Evolutionary conservation across 305 asterid species (phyloP).

Genomic region (Striga hermonthica): DNA sequence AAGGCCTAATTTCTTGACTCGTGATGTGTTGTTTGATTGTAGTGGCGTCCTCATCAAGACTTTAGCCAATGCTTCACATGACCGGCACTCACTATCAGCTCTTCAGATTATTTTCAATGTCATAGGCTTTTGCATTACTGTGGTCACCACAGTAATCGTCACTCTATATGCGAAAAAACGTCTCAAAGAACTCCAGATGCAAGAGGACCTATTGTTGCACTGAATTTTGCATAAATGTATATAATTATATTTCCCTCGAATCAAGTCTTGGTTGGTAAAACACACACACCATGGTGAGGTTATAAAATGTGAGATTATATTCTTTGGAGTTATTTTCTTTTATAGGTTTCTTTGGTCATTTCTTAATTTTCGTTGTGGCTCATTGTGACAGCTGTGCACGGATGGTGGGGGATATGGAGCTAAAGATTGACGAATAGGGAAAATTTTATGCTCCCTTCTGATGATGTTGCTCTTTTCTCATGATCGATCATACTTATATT

Average conservation of each 20-base stretch:
- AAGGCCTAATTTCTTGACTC: conserved; percentile 6
- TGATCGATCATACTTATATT: conserved; percentile 7
- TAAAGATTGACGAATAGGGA: conserved; percentile 5
- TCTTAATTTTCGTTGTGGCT: conserved; percentile 2
- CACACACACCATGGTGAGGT: not conserved
- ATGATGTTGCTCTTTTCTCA: conserved; percentile 15
- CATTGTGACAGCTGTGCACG: conserved; percentile 12
- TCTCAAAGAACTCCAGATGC: conserved; percentile 56
- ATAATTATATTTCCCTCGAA: not conserved
- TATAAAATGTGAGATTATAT: conserved; percentile 4
- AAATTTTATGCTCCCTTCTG: not conserved
- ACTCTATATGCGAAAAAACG: conserved; percentile 69
- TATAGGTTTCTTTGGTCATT: conserved; percentile 20
- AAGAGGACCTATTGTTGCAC: conserved; percentile 51
- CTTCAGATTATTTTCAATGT: conserved; percentile 51
- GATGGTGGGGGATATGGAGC: conserved; percentile 2
- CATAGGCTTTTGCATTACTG: conserved; percentile 58
- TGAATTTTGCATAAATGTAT: conserved; percentile 28
- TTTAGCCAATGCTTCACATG: not conserved
- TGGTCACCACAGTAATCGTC: conserved; percentile 52
- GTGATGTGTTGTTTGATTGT: conserved; percentile 13
- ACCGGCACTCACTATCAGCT: not conserved
- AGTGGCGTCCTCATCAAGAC: not conserved
- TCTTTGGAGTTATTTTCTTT: conserved; percentile 2
- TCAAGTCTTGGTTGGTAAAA: conserved; percentile 14